phyloP scores from a whole-genome alignment of 1,284 basidiomycete genomes.

The Meira miltonrushii region DNA sequence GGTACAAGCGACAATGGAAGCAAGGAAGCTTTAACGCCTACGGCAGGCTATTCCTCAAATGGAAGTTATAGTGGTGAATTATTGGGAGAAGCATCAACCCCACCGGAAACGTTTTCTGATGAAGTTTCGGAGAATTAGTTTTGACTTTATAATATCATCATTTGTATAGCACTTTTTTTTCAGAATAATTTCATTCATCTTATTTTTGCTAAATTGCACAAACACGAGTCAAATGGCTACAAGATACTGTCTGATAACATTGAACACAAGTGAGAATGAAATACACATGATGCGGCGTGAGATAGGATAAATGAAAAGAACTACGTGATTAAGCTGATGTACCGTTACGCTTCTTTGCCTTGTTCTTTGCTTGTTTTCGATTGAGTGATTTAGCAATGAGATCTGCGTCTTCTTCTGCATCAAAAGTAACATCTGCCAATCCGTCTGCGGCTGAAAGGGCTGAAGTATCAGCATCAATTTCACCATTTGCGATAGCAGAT shows the following conservation, averaged over 20 bases:
- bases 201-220: not conserved
- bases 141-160: no score
- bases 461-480: not conserved
- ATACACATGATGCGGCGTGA: not conserved
- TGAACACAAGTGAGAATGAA: not conserved
- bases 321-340: not conserved
- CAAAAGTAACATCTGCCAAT: conserved; percentile 5
- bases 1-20: not conserved
- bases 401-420: conserved; percentile 15
- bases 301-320: not conserved
- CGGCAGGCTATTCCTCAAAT: no score
- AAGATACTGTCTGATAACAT: not conserved
- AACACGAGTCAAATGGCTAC: no score
- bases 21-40: no score
- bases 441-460: not conserved
- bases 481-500: not conserved
- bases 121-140: no score
- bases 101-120: no score
- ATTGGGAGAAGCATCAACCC: no score
- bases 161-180: no score
- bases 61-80: no score
- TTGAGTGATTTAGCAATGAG: conserved; percentile 8
- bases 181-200: not conserved
- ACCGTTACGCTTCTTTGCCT: not conserved
- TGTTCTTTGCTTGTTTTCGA: conserved; percentile 10